Base-by-base conservation (phyloP, 2,329 filamentous ascomycete species). In the Penicillium hesseltinei region DNA sequence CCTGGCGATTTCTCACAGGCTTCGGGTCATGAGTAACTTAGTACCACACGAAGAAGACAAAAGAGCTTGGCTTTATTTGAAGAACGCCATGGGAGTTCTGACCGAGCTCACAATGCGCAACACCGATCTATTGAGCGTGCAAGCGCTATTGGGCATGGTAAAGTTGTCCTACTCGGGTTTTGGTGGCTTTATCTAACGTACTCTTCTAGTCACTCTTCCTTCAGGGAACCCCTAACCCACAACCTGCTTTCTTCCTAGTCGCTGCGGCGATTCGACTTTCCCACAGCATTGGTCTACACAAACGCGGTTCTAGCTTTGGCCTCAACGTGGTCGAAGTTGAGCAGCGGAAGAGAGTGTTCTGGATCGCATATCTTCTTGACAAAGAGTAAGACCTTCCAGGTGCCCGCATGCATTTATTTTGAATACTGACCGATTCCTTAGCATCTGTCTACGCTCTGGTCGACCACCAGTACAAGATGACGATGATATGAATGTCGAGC, bases 91-190 rank as follows among this genome's bases (percentile, higher is more conserved):
- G 85, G 91, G 89, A 19, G 91, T 96, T 43, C 88, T 96, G 71
- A 88, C 92, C 0, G 94, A 99, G 74, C 79, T 99, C 57, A 92
- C 92, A 1, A 93, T 99, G 88, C 88, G 92, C 43, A 97, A 97
- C 71, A 96, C 92, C 8, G 94, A 99, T 75, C 81, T 99, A 21
- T 80, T 97, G 39, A 97, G 92, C 68, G 92, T 99, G 2, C 94
- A 99, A 75, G 94, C 92, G 15, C 80, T 99, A 46, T 80, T 97
- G 27, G 94, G 92, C 58, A 96, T 97, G 88, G 84, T 84, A 71
- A 69, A 75, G 65, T 27, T 33, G 38, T 27, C 21, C 21, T 35
- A 35, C 44, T 27, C 21, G 38, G 52, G 8, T 42, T 21, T 43
- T n/a, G 5, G 19, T 19, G 4, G 2, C 13, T 38, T 33, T 35